Evolutionary conservation across 2,329 filamentous ascomycete genomes (phyloP).

Genomic region (Phyllosticta ampelicida): DNA sequence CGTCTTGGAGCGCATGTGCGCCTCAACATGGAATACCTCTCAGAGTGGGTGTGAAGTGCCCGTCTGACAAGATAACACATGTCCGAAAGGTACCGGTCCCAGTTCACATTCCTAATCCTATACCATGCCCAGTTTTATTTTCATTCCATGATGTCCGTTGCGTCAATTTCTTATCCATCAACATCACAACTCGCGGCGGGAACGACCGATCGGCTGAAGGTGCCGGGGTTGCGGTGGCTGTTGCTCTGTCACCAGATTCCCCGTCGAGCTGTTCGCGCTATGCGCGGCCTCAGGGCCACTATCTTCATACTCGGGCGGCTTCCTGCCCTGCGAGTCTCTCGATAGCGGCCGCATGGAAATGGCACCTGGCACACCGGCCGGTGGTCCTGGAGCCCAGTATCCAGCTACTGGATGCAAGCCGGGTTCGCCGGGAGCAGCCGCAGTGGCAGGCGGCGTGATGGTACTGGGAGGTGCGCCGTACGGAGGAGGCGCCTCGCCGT

Average conservation of each 20-base stretch:
- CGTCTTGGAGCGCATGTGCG: no score
- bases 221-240: background rate
- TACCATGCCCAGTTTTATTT: no score
- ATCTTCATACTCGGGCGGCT: constrained; percentile 33
- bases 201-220: background rate
- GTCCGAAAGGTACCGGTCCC: no score
- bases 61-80: no score
- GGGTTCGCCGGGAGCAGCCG: background rate
- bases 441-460: background rate
- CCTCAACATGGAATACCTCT: no score
- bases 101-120: no score
- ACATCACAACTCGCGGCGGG: background rate
- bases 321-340: constrained; percentile 23
- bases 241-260: background rate
- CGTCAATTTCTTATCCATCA: no score
- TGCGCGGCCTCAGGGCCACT: background rate
- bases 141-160: background rate
- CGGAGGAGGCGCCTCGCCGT: constrained; percentile 54
- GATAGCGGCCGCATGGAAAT: constrained; percentile 31
- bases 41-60: no score
- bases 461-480: constrained; percentile 33
- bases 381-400: background rate
- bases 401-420: constrained; percentile 10
- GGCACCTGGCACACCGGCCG: constrained; percentile 2
- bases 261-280: constrained; percentile 4